Conservation (phyloP, 306 rosid genomes). For the Prosopis cineraria region DNA sequence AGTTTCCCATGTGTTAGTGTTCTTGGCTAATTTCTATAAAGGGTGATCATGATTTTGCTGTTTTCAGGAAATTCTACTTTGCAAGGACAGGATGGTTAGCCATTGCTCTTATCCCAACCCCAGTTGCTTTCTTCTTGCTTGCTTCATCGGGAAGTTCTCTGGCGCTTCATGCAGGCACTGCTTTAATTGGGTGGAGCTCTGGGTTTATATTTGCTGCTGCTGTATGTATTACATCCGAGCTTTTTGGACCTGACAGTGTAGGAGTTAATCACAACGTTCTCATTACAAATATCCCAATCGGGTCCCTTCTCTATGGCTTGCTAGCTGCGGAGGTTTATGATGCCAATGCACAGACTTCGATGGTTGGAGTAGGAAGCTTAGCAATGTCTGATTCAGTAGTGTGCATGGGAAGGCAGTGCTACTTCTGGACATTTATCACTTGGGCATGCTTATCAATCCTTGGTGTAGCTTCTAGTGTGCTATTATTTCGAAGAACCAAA, state of each 20-base stretch:
- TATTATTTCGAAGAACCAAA: conserved; percentile 73
- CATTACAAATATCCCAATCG: conserved; percentile 88
- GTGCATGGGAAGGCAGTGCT: conserved; percentile 84
- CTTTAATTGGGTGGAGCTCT: conserved; percentile 79
- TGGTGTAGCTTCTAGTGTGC: conserved; percentile 64
- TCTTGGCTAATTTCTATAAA: conserved; percentile 2
- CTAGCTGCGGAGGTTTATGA: conserved; percentile 83
- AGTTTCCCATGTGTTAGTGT: not conserved
- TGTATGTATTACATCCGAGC: conserved; percentile 88
- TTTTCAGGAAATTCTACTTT: conserved; percentile 81
- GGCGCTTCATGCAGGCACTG: conserved; percentile 69
- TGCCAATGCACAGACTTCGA: conserved; percentile 42
- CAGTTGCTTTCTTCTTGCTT: conserved; percentile 81
- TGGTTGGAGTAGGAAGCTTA: conserved; percentile 24
- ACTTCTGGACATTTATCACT: conserved; percentile 71
- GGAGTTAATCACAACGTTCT: conserved; percentile 91
- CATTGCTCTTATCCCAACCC: conserved; percentile 85
- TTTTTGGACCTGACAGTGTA: conserved; percentile 82
- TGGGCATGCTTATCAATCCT: conserved; percentile 83
- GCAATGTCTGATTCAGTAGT: conserved; percentile 46
- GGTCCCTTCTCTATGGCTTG: conserved; percentile 83
- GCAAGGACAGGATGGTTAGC: conserved; percentile 95
- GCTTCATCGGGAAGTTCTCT: conserved; percentile 53
- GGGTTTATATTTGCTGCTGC: conserved; percentile 98
- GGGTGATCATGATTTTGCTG: conserved; percentile 4